These are phyloP conservation scores for Tolypocladium guangdongense DNA, from an alignment of 2,329 filamentous ascomycete species.

Conservation along the genomic window DNA sequence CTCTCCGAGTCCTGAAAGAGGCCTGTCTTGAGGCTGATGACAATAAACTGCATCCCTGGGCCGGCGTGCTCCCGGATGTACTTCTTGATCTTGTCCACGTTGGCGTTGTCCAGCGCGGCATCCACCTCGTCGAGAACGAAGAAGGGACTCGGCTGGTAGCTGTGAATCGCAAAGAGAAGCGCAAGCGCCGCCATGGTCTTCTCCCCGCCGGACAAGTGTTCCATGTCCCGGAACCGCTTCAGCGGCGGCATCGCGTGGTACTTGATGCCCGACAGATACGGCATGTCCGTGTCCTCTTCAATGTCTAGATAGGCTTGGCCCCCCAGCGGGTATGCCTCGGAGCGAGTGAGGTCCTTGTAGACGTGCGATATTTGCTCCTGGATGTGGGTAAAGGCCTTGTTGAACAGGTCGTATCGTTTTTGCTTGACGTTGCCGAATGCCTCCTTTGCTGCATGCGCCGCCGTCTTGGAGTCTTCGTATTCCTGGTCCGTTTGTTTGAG, in stretches of 20 bases:
- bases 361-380: constrained; percentile 88
- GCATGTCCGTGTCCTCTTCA: constrained; percentile 87
- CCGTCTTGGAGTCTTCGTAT: constrained; percentile 71
- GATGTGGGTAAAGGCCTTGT: constrained; percentile 90
- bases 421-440: constrained; percentile 74
- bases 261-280: constrained; percentile 90
- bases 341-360: constrained; percentile 90
- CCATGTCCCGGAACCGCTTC: constrained; percentile 98
- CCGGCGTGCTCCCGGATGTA: constrained; percentile 92
- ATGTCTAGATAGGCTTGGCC: constrained; percentile 84
- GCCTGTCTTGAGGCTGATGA: constrained; percentile 91
- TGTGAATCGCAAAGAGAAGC: constrained; percentile 93
- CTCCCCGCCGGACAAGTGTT: constrained; percentile 91
- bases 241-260: constrained; percentile 98
- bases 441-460: constrained; percentile 66
- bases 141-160: constrained; percentile 90
- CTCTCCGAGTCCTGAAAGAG: constrained; percentile 96
- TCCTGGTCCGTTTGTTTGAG: constrained; percentile 79
- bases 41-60: constrained; percentile 98
- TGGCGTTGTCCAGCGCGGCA: constrained; percentile 94
- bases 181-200: constrained; percentile 98
- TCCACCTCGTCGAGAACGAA: constrained; percentile 98
- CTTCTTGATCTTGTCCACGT: constrained; percentile 90
- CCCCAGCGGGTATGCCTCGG: constrained; percentile 83
- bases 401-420: constrained; percentile 81